Conservation (phyloP, 2,329 filamentous ascomycete species). For the Cryphonectria nitschkei region DNA sequence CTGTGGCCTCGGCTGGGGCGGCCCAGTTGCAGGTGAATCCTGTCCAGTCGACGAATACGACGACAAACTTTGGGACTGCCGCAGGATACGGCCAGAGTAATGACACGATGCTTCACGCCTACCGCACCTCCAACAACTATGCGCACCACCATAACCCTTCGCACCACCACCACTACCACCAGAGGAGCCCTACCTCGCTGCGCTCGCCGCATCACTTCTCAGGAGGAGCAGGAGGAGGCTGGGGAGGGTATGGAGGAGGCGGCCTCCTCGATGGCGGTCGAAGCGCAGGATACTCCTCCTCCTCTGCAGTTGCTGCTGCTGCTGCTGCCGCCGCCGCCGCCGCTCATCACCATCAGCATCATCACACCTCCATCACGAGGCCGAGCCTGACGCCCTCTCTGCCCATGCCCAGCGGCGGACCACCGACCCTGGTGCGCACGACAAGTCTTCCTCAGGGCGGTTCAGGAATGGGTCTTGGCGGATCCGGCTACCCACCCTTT, state of each 20-base stretch:
- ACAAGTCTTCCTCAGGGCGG: constrained; percentile 53
- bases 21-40: constrained; percentile 40
- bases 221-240: background rate
- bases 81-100: constrained; percentile 45
- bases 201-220: constrained; percentile 35
- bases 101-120: constrained; percentile 60
- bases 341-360: constrained; percentile 38
- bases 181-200: constrained; percentile 30
- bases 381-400: constrained; percentile 54
- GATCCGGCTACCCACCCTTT: constrained; percentile 71
- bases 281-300: constrained; percentile 48
- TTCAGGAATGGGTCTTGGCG: constrained; percentile 41
- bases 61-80: constrained; percentile 32
- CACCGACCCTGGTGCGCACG: constrained; percentile 58
- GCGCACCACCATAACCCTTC: constrained; percentile 33
- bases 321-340: too few relatives aligned
- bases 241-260: constrained; percentile 30
- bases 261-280: constrained; percentile 43
- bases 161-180: constrained; percentile 28
- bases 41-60: constrained; percentile 13
- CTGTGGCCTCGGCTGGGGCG: constrained; percentile 41
- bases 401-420: constrained; percentile 42
- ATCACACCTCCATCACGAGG: constrained; percentile 50
- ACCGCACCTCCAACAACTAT: constrained; percentile 57
- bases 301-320: constrained; percentile 19